phyloP scores from a whole-genome alignment of 257 asterid genomes.

The Apocynum venetum region DNA sequence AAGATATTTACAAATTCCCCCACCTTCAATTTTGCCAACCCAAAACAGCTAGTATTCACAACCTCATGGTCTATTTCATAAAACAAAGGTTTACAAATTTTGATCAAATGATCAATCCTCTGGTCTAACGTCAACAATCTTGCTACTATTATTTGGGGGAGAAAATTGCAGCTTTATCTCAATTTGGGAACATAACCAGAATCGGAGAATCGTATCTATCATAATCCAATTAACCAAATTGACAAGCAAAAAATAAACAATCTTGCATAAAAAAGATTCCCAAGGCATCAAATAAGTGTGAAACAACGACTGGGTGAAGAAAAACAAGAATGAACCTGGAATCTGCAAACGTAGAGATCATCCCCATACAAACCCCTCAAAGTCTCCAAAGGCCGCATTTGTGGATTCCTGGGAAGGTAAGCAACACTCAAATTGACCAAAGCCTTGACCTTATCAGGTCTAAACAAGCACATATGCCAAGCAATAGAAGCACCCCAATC shows the following conservation, averaged over 20 bases:
- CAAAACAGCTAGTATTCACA: not conserved
- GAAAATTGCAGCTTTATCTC: not conserved
- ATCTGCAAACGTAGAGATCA: conserved; percentile 58
- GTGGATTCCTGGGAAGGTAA: conserved; percentile 40
- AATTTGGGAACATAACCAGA: not conserved
- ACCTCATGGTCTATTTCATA: not conserved
- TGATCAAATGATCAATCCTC: not conserved
- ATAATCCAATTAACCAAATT: not conserved
- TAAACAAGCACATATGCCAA: conserved; percentile 58
- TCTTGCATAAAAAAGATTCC: not conserved
- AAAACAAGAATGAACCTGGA: conserved; percentile 41
- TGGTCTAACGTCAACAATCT: not conserved
- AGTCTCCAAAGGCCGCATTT: conserved; percentile 21
- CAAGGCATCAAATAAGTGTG: not conserved
- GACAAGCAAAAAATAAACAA: not conserved
- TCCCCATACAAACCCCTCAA: conserved; percentile 44
- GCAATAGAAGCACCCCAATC: conserved; percentile 79
- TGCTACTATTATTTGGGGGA: not conserved
- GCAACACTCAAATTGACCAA: conserved; percentile 55
- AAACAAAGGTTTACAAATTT: not conserved
- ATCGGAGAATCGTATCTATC: not conserved
- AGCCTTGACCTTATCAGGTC: conserved; percentile 66
- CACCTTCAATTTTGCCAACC: not conserved
- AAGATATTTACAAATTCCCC: not conserved
- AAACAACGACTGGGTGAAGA: not conserved